phyloP scores from a whole-genome alignment of 352 stramenopile species.

The Globisporangium orthogonon region DNA sequence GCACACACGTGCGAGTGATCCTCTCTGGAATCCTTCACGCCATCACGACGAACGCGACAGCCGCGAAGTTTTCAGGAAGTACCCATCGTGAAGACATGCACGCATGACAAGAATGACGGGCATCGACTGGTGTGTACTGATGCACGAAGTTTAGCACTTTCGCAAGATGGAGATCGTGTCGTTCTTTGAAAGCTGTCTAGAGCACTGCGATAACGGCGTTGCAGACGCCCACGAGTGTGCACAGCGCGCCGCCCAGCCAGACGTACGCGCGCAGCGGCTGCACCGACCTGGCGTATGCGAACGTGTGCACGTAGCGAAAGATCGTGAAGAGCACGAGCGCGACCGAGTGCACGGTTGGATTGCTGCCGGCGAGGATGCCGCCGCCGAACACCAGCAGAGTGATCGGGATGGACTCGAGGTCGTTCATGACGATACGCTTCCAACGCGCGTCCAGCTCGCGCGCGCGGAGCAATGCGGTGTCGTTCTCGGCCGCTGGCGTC shows the following conservation, averaged over 20 bases:
- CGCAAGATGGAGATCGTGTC: no score
- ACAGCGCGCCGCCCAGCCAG: slow-evolving; percentile 14
- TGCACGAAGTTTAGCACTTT: no score
- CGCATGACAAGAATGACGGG: no score
- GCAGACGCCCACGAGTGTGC: slow-evolving; percentile 2
- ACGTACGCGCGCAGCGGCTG: slow-evolving; percentile 17
- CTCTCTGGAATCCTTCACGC: no score
- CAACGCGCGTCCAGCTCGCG: slow-evolving; percentile 34
- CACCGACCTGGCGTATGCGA: slow-evolving; percentile 24
- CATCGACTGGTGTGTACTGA: no score
- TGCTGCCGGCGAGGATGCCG: slow-evolving; percentile 30
- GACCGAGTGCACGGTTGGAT: slow-evolving; percentile 25
- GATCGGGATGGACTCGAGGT: slow-evolving; percentile 53
- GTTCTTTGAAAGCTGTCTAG: no score
- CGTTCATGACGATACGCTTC: slow-evolving; percentile 45
- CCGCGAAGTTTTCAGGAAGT: no score
- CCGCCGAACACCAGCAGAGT: slow-evolving; percentile 44
- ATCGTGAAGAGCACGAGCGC: slow-evolving; percentile 33
- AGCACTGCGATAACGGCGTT: no score
- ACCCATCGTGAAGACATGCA: no score
- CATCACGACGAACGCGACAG: no score
- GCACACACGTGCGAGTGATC: no score
- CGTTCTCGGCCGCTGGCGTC: no score
- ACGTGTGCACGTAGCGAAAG: slow-evolving; percentile 28
- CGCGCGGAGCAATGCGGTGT: slow-evolving; percentile 3